Conservation (phyloP, 1,284 basidiomycete species). For the Anthracocystis setariae region DNA sequence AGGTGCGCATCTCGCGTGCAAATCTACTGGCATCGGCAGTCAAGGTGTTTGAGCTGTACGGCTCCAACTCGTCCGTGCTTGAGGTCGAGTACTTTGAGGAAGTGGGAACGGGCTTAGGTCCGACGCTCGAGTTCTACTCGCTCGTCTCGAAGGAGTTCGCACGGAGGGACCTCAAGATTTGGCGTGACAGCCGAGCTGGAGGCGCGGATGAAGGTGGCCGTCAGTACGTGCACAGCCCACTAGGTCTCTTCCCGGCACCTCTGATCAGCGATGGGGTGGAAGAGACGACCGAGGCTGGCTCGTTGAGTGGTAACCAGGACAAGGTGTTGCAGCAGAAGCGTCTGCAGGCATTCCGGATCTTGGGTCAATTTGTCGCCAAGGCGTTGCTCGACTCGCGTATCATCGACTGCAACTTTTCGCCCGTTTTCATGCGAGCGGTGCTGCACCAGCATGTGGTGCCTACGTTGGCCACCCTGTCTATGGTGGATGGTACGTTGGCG, state of each 20-base stretch:
- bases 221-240: slow-evolving; percentile 72
- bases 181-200: slow-evolving; percentile 80
- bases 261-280: slow-evolving; percentile 15
- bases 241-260: slow-evolving; percentile 89
- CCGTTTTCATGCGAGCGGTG: slow-evolving; percentile 86
- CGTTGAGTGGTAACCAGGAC: slow-evolving; percentile 1
- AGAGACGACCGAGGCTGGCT: neutral
- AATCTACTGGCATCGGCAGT: slow-evolving; percentile 96
- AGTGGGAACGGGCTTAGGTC: slow-evolving; percentile 96
- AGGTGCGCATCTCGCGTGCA: slow-evolving; percentile 93
- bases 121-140: slow-evolving; percentile 97
- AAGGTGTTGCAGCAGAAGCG: slow-evolving; percentile 33
- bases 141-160: slow-evolving; percentile 93
- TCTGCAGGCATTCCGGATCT: slow-evolving; percentile 83
- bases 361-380: slow-evolving; percentile 98
- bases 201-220: slow-evolving; percentile 58
- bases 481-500: slow-evolving; percentile 84
- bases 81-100: slow-evolving; percentile 99
- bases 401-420: slow-evolving; percentile 93
- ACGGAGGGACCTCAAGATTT: slow-evolving; percentile 83
- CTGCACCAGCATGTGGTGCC: slow-evolving; percentile 85
- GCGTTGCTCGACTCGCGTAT: slow-evolving; percentile 96
- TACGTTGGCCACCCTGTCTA: slow-evolving; percentile 77
- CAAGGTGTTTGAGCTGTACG: slow-evolving; percentile 97
- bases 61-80: slow-evolving; percentile 84